phyloP scores from a whole-genome alignment of 1,139 yeast genomes.

The Suhomyces guaymorum region DNA sequence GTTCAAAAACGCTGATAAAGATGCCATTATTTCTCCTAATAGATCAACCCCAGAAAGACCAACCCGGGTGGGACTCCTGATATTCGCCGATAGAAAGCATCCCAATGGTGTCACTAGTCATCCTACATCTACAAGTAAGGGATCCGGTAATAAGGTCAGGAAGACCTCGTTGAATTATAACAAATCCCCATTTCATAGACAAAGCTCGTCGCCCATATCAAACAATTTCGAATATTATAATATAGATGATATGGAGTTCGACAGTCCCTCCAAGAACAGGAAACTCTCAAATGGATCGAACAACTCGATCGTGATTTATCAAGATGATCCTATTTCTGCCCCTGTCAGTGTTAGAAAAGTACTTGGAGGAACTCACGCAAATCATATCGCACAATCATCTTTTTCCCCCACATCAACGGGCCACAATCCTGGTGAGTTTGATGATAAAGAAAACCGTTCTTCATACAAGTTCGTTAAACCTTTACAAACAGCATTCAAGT shows the following conservation, averaged over 20 bases:
- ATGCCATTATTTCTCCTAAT: slow-evolving; percentile 38
- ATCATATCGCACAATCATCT: slow-evolving; percentile 3
- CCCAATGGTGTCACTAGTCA: slow-evolving; percentile 4
- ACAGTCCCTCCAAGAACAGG: slow-evolving; percentile 39
- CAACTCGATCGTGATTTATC: slow-evolving; percentile 19
- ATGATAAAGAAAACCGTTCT: slow-evolving; percentile 41
- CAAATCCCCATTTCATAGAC: slow-evolving; percentile 23
- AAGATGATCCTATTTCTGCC: slow-evolving; percentile 13
- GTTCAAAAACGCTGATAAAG: slow-evolving; percentile 36
- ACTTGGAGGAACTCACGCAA: slow-evolving; percentile 5
- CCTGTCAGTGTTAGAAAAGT: slow-evolving; percentile 12
- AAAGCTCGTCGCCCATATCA: slow-evolving; percentile 19
- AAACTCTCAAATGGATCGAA: slow-evolving; percentile 27
- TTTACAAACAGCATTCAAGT: slow-evolving; percentile 78
- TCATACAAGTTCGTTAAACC: slow-evolving; percentile 78
- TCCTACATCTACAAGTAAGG: slow-evolving; percentile 5
- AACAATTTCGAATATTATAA: slow-evolving; percentile 31
- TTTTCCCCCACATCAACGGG: slow-evolving; percentile 8
- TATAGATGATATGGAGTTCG: slow-evolving; percentile 32
- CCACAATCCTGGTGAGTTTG: slow-evolving; percentile 19
- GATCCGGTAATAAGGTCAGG: slow-evolving; percentile 17
- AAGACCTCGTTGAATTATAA: slow-evolving; percentile 17
- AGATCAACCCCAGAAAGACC: slow-evolving; percentile 24
- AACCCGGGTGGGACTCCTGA: slow-evolving; percentile 17
- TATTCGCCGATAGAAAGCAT: slow-evolving; percentile 20